Evolutionary conservation across 2,329 filamentous ascomycete genomes (phyloP), one percentile per base, ranked within the genome.

Genomic region (Parafenestella ontariensis): DNA sequence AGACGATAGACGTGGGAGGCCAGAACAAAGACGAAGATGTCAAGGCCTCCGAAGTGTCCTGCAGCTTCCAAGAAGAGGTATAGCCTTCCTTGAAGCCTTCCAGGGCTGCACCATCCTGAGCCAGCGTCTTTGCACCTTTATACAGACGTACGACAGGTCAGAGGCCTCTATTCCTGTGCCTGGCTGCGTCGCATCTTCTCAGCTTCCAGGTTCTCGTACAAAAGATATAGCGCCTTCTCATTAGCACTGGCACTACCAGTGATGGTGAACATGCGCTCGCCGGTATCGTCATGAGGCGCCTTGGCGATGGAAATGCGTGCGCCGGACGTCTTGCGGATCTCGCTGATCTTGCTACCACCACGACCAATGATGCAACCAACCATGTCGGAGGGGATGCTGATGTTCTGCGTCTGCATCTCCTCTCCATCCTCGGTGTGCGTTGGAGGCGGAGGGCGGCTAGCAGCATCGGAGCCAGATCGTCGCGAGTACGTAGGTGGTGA

Each of bases 201-300:
- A 15, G 93, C 94, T 81, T 99, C 95, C 46, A 99, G 87, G 79
- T 99, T 99, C 84, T 99, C 95, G 76, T 99, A 99, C 61, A 99
- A 83, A 49, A 99, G 87, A 78, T 96, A 97, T 24, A 99, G 84
- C 4, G 95, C 95, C 67, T 92, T 94, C 80, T 99, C 95, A 71
- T 99, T 99, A 62, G 92, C 92, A 79, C 89, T 89, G 56, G 91
- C 89, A 57, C 91, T 96, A 65, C 95, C 95, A 85, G 96, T 97
- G 76, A 99, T 99, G 72, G 95, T 99, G 82, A 99, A 99, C 95
- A 99, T 99, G 71, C 95, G 89, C 84, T 99, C 95, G 64, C 95
- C 95, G 56, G 92, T 96, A 66, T 98, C 95, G 69, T 99, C 95
- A 72, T 99, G 95, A 52, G 95, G 92, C 42, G 93, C 89, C 83